Evolutionary conservation across 2,329 filamentous ascomycete species (phyloP).

Genomic region (Neonectria coccinea): DNA sequence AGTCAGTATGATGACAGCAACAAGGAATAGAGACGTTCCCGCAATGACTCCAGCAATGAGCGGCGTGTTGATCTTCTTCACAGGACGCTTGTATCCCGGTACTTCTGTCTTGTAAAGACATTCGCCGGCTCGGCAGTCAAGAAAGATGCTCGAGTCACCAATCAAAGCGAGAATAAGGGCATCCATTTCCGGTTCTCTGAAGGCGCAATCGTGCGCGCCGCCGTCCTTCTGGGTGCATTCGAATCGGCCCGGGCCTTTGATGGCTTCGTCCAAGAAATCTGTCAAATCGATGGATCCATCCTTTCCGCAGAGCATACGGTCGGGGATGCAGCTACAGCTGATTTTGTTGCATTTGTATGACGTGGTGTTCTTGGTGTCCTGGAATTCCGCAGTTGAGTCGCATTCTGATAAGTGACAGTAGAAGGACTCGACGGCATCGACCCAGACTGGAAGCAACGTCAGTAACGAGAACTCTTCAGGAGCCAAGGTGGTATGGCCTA

Average conservation of each 20-base stretch:
- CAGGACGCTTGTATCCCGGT: conserved; percentile 86
- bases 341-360: conserved; percentile 87
- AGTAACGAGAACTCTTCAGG: conserved; percentile 16
- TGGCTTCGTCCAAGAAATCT: conserved; percentile 85
- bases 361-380: conserved; percentile 80
- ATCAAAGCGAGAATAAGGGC: conserved; percentile 89
- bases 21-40: conserved; percentile 84
- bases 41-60: conserved; percentile 95
- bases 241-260: conserved; percentile 90
- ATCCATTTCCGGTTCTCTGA: conserved; percentile 94
- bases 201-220: conserved; percentile 75
- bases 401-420: conserved; percentile 92
- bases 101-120: conserved; percentile 94
- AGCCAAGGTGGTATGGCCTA: conserved; percentile 56
- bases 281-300: conserved; percentile 91
- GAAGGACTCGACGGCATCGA: conserved; percentile 93
- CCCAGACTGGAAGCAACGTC: conserved; percentile 76
- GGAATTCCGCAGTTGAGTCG: conserved; percentile 75
- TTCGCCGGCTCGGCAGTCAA: conserved; percentile 87
- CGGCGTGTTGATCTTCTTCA: conserved; percentile 97
- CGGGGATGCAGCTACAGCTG: conserved; percentile 87
- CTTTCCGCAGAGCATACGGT: conserved; percentile 93
- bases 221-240: conserved; percentile 76
- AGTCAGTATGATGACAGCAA: conserved; percentile 82
- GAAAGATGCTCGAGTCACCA: conserved; percentile 87